phyloP scores from a whole-genome alignment of 805 yeast genomes.

The Teunomyces stri region DNA sequence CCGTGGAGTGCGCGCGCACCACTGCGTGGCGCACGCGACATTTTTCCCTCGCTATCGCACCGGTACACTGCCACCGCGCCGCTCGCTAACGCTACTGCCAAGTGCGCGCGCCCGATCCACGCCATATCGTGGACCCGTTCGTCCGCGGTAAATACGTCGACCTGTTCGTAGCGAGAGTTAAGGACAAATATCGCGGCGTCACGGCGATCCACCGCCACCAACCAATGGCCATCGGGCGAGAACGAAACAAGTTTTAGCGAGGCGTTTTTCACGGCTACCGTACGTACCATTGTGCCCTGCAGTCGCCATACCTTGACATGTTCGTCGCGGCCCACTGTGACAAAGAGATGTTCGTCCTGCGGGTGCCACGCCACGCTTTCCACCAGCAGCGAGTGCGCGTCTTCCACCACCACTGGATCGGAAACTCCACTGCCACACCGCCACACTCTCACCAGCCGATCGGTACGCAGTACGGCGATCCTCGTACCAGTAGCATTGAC shows the following conservation, averaged over 20 bases:
- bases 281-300: constrained; percentile 29
- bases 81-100: constrained; percentile 42
- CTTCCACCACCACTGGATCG: constrained; percentile 40
- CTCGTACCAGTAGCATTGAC: constrained; percentile 43
- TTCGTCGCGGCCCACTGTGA: constrained; percentile 49
- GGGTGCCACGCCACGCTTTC: constrained; percentile 52
- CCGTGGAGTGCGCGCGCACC: constrained; percentile 21
- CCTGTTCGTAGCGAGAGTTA: constrained; percentile 24
- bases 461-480: constrained; percentile 43
- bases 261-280: constrained; percentile 23
- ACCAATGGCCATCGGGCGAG: constrained; percentile 46
- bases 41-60: constrained; percentile 1
- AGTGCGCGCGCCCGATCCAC: constrained; percentile 42
- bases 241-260: constrained; percentile 26
- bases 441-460: constrained; percentile 43
- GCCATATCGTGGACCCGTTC: constrained; percentile 38
- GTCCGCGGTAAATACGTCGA: constrained; percentile 20
- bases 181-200: constrained; percentile 36
- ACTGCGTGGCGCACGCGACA: constrained; percentile 6
- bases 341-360: constrained; percentile 40
- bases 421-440: constrained; percentile 24
- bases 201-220: constrained; percentile 44
- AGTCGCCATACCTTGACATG: constrained; percentile 48
- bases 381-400: constrained; percentile 39
- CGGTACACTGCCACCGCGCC: constrained; percentile 41